A percentile compares a stretch with the other conserved stretches of the same genome.
These are phyloP conservation scores for sorghum (Sorghum bicolor) DNA, from an alignment of 176 grass and related monocot species.

Conservation along the genomic window DNA sequence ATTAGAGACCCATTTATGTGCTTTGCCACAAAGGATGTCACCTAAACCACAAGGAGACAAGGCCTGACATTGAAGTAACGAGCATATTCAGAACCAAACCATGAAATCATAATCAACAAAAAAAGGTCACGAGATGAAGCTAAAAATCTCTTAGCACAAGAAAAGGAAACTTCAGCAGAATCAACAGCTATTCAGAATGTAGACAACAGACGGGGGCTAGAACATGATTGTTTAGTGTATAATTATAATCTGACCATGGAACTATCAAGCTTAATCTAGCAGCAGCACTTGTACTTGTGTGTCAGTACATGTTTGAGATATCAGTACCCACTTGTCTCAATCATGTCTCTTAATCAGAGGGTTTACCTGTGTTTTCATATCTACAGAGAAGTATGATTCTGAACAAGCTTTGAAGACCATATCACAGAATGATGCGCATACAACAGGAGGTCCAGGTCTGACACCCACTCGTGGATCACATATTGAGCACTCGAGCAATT, in stretches of 20 bases:
- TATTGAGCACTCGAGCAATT: slow-evolving; percentile 91
- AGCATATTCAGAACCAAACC: slow-evolving; percentile 22
- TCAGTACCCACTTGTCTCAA: not conserved
- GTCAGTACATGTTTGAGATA: slow-evolving; percentile 3
- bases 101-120: not conserved
- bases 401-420: slow-evolving; percentile 85
- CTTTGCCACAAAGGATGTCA: slow-evolving; percentile 87
- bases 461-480: slow-evolving; percentile 77
- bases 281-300: not conserved
- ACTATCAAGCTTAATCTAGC: slow-evolving; percentile 1
- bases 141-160: slow-evolving; percentile 3
- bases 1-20: slow-evolving; percentile 83
- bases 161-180: not conserved
- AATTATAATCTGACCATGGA: slow-evolving; percentile 19
- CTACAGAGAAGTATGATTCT: slow-evolving; percentile 71
- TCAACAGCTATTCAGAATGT: slow-evolving; percentile 25
- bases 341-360: not conserved
- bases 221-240: slow-evolving; percentile 1
- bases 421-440: slow-evolving; percentile 79
- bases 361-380: slow-evolving; percentile 89
- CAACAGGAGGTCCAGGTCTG: slow-evolving; percentile 61
- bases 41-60: slow-evolving; percentile 91
- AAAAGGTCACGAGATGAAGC: slow-evolving; percentile 3
- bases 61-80: slow-evolving; percentile 51
- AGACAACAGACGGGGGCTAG: not conserved